phyloP scores from a whole-genome alignment of 805 yeast species.

The Pichia sporocuriosa region DNA sequence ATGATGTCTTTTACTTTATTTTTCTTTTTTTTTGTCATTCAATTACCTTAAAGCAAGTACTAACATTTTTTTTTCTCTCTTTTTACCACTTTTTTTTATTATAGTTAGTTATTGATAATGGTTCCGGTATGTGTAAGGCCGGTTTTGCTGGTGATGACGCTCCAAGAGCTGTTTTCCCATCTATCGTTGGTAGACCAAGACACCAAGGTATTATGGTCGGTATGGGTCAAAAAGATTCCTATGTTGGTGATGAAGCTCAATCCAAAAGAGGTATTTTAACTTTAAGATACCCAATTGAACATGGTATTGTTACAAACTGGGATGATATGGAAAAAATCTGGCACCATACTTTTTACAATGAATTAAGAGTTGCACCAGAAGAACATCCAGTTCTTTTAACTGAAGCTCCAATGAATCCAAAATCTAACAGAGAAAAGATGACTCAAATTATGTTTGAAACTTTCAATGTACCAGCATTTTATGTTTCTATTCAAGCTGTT shows the following conservation, averaged over 20 bases:
- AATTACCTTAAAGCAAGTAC: conserved; percentile 2
- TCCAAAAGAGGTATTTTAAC: conserved; percentile 99
- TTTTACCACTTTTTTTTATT: conserved; percentile 9
- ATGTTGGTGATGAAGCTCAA: conserved; percentile 99
- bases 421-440: conserved; percentile 99
- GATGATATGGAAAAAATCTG: conserved; percentile 99
- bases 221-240: conserved; percentile 99
- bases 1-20: too few relatives aligned
- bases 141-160: conserved; percentile 99
- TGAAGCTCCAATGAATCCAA: conserved; percentile 99
- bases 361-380: conserved; percentile 99
- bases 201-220: conserved; percentile 99
- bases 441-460: conserved; percentile 99
- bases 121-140: conserved; percentile 99
- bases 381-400: conserved; percentile 99
- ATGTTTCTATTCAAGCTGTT: conserved; percentile 98
- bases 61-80: conserved; percentile 2
- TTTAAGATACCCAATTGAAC: conserved; percentile 98
- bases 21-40: too few relatives aligned
- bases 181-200: conserved; percentile 99
- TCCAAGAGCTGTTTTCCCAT: conserved; percentile 99
- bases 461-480: conserved; percentile 98
- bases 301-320: conserved; percentile 99
- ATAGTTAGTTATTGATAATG: conserved; percentile 89
- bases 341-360: conserved; percentile 99